Conservation (phyloP, 2,329 filamentous ascomycete genomes). For the Trichoderma sp. region DNA sequence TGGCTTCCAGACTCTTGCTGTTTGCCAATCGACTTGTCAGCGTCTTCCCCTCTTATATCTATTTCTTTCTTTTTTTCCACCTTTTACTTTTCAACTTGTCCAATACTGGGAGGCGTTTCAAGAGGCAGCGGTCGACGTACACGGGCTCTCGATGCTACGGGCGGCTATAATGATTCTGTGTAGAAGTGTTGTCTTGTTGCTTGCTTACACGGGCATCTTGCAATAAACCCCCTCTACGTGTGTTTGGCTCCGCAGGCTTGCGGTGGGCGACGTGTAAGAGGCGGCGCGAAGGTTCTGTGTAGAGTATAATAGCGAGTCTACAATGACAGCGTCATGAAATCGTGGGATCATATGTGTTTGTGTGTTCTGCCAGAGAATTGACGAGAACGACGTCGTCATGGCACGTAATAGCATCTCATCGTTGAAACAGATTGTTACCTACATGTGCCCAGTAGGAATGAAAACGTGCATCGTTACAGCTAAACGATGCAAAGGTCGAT, state of each 20-base stretch:
- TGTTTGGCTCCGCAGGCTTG: neutral
- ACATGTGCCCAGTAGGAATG: too few species aligned
- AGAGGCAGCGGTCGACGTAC: slow-evolving; percentile 20
- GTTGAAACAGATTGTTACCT: too few species aligned
- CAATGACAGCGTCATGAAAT: too few species aligned
- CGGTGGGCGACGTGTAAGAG: too few species aligned
- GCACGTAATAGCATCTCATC: too few species aligned
- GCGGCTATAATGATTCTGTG: neutral
- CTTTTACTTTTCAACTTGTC: neutral
- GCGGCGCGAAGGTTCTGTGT: too few species aligned
- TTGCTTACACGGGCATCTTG: slow-evolving; percentile 6
- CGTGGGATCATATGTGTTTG: too few species aligned
- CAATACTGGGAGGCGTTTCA: slow-evolving; percentile 15
- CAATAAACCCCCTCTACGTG: slow-evolving; percentile 14
- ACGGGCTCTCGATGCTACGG: slow-evolving; percentile 2
- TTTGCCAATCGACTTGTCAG: neutral
- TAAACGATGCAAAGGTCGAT: too few species aligned
- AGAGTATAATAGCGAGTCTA: too few species aligned
- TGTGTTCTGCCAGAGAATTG: too few species aligned
- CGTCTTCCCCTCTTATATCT: neutral
- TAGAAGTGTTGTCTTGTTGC: slow-evolving; percentile 12
- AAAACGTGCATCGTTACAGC: too few species aligned
- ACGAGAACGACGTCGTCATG: too few species aligned
- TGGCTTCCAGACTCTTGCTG: neutral
- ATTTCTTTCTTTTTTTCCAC: neutral